These are phyloP conservation scores for Diaporthe amygdali DNA, from an alignment of 2,329 filamentous ascomycete genomes.

Conservation along the genomic window DNA sequence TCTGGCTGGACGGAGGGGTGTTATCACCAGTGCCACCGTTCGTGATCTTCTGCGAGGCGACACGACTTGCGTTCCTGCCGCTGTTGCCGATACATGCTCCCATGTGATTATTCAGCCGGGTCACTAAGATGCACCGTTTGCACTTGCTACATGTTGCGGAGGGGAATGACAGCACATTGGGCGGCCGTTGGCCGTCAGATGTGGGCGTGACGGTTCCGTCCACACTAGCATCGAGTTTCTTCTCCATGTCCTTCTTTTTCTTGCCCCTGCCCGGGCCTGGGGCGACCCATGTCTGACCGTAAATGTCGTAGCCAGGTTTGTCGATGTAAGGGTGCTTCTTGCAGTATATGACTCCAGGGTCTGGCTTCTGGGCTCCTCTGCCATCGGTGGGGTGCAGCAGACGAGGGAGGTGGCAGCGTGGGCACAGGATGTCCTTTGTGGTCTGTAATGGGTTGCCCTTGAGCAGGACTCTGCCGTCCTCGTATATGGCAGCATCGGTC, in stretches of 20 bases:
- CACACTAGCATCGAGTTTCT: conserved; percentile 56
- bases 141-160: conserved; percentile 72
- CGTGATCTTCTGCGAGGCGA: conserved; percentile 67
- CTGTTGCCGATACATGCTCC: conserved; percentile 71
- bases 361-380: conserved; percentile 68
- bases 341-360: conserved; percentile 76
- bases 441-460: conserved; percentile 77
- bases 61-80: conserved; percentile 65
- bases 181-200: conserved; percentile 57
- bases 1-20: conserved; percentile 67
- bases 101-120: conserved; percentile 72
- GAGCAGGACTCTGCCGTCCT: conserved; percentile 70
- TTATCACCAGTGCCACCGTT: conserved; percentile 58
- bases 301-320: conserved; percentile 78
- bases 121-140: conserved; percentile 69
- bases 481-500: conserved; percentile 72
- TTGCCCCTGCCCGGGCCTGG: conserved; percentile 74
- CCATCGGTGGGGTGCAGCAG: conserved; percentile 76
- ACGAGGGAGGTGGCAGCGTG: conserved; percentile 75
- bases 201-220: conserved; percentile 40
- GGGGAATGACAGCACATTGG: conserved; percentile 68
- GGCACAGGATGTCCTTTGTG: conserved; percentile 74
- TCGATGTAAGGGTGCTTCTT: conserved; percentile 80
- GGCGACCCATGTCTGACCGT: conserved; percentile 80
- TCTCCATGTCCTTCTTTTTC: conserved; percentile 80